Evolutionary conservation across 2,329 filamentous ascomycete genomes (phyloP).

Genomic region (Fusarium sp.): DNA sequence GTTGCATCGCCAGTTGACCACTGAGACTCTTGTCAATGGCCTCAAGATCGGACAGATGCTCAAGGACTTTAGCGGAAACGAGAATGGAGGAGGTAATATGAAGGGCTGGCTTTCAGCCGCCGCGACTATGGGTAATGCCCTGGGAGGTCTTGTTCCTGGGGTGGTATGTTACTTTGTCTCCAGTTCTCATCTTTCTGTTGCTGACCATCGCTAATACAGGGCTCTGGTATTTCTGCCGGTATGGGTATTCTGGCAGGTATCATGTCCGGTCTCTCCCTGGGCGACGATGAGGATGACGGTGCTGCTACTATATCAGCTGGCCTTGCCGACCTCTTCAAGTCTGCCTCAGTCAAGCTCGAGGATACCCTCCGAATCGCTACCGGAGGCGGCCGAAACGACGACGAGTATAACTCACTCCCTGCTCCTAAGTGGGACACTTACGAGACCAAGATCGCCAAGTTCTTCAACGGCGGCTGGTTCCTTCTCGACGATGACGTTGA

Average conservation of each 20-base stretch:
- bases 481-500: slow-evolving; percentile 27
- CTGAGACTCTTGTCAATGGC: neutral
- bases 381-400: neutral
- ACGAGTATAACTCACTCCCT: slow-evolving; percentile 10
- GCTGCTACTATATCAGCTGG: neutral
- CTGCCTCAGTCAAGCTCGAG: neutral
- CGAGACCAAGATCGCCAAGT: slow-evolving; percentile 28
- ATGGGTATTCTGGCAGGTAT: neutral
- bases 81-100: neutral
- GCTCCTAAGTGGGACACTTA: slow-evolving; percentile 12
- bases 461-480: slow-evolving; percentile 33
- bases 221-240: neutral
- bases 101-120: slow-evolving; percentile 6
- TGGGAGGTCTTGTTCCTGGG: slow-evolving; percentile 7
- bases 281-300: neutral
- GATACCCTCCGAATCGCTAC: slow-evolving; percentile 10
- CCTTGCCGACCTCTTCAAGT: neutral
- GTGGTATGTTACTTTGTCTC: neutral
- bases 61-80: neutral
- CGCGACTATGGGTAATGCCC: neutral
- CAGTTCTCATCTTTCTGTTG: accelerated
- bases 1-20: slow-evolving; percentile 4
- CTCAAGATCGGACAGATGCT: slow-evolving; percentile 16
- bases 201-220: neutral
- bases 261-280: neutral